phyloP scores from a whole-genome alignment of 257 asterid genomes.

The Echites panduratus region DNA sequence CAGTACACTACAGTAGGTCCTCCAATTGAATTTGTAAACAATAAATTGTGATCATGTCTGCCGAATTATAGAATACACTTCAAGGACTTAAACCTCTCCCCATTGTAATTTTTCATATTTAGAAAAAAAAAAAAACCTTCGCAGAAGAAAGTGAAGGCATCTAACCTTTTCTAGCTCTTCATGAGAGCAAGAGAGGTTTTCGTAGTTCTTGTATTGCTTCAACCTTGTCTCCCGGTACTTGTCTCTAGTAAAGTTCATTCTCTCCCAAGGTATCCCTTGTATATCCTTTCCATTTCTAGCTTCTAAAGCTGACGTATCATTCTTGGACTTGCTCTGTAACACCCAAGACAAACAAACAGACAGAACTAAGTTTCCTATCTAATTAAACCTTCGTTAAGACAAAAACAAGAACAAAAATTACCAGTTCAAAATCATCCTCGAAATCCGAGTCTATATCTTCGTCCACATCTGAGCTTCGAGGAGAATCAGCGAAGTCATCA shows the following conservation, averaged over 20 bases:
- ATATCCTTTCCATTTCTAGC: slow-evolving; percentile 87
- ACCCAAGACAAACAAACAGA: slow-evolving; percentile 5
- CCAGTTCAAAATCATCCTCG: slow-evolving; percentile 62
- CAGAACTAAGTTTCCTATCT: neutral
- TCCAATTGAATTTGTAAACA: neutral
- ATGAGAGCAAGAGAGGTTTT: slow-evolving; percentile 45
- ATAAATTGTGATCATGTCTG: neutral
- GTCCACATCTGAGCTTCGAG: slow-evolving; percentile 19
- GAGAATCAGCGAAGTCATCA: slow-evolving; percentile 25
- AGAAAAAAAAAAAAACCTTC: neutral
- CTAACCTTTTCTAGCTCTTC: slow-evolving; percentile 57
- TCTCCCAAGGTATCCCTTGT: slow-evolving; percentile 97
- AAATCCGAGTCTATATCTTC: slow-evolving; percentile 56
- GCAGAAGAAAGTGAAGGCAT: neutral
- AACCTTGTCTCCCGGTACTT: slow-evolving; percentile 68
- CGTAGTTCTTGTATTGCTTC: slow-evolving; percentile 79
- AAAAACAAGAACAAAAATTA: slow-evolving; percentile 15
- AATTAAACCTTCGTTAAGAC: neutral
- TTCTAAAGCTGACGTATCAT: slow-evolving; percentile 77
- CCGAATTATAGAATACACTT: neutral
- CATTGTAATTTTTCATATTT: neutral
- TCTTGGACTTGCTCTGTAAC: slow-evolving; percentile 44
- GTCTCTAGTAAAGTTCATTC: slow-evolving; percentile 67
- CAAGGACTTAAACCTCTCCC: neutral
- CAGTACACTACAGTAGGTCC: neutral